These are phyloP conservation scores for Coniochaeta sp. DNA, from an alignment of 2,329 filamentous ascomycete species.

Conservation along the genomic window DNA sequence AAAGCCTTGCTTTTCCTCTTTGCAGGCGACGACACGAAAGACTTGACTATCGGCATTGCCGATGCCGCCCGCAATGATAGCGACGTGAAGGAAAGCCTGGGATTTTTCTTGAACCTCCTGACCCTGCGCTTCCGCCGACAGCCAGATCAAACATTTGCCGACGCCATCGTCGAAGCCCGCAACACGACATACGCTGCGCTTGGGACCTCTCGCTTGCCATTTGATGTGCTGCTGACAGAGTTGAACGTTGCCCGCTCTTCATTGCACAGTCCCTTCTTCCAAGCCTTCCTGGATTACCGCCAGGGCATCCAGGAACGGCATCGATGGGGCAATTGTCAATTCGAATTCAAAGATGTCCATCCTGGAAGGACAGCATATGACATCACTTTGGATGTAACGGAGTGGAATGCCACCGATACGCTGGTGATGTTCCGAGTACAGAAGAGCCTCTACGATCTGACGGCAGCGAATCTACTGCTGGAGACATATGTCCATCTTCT, in stretches of 20 bases:
- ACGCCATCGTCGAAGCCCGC: conserved; percentile 10
- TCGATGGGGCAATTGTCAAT: conserved; percentile 10
- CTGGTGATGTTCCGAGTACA: too few species aligned
- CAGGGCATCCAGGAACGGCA: conserved; percentile 12
- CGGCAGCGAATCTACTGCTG: too few species aligned
- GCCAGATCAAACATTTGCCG: conserved; percentile 15
- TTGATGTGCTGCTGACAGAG: conserved; percentile 37
- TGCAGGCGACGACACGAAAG: conserved; percentile 1
- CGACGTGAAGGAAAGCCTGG: conserved; percentile 26
- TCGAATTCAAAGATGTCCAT: conserved; percentile 12
- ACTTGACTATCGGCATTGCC: conserved; percentile 30
- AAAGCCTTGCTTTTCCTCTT: conserved; percentile 19
- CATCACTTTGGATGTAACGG: conserved; percentile 27
- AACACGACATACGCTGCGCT: conserved; percentile 26
- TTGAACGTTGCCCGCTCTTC: conserved; percentile 30
- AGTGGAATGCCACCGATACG: too few species aligned
- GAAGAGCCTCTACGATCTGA: too few species aligned
- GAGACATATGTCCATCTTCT: too few species aligned
- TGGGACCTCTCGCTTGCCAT: conserved; percentile 34
- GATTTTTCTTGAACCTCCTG: conserved; percentile 39
- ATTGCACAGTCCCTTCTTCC: conserved; percentile 37
- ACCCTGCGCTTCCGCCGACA: conserved; percentile 26
- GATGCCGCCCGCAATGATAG: conserved; percentile 34
- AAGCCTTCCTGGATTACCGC: conserved; percentile 28
- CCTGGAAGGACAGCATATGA: conserved; percentile 18